Conservation (phyloP, 352 stramenopile genomes). For the Pythium chondricola region DNA sequence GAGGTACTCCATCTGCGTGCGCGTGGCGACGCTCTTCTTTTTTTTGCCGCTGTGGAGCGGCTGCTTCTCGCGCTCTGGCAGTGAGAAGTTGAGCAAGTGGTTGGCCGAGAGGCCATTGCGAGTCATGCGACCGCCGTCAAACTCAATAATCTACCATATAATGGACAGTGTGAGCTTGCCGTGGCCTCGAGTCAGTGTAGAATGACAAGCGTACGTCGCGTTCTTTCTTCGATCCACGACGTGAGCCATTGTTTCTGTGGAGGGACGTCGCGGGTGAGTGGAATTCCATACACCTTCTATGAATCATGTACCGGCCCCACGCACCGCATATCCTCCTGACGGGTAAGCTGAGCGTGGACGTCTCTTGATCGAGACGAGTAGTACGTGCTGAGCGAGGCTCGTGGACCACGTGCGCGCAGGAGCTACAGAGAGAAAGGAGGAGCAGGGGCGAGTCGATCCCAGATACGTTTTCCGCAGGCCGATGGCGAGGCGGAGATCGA, state of each 20-base stretch:
- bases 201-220: slow-evolving; percentile 11
- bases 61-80: slow-evolving; percentile 62
- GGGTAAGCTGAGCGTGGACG: not conserved
- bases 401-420: too few relatives aligned
- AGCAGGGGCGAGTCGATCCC: too few relatives aligned
- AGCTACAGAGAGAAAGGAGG: too few relatives aligned
- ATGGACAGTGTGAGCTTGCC: not conserved
- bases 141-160: slow-evolving; percentile 17
- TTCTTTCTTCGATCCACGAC: slow-evolving; percentile 19
- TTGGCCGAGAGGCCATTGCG: slow-evolving; percentile 73
- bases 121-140: slow-evolving; percentile 36
- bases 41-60: slow-evolving; percentile 38
- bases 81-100: slow-evolving; percentile 78
- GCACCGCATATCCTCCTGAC: slow-evolving; percentile 11
- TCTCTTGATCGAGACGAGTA: too few relatives aligned
- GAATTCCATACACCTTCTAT: too few relatives aligned
- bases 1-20: slow-evolving; percentile 79
- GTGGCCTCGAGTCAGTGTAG: not conserved
- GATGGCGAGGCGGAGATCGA: too few relatives aligned
- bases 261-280: too few relatives aligned
- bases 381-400: too few relatives aligned
- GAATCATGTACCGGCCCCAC: not conserved
- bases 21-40: slow-evolving; percentile 40
- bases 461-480: too few relatives aligned
- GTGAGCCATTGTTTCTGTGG: slow-evolving; percentile 19